Base-by-base conservation (phyloP, 1,284 basidiomycete species). In the Sanghuangporus baumii region DNA sequence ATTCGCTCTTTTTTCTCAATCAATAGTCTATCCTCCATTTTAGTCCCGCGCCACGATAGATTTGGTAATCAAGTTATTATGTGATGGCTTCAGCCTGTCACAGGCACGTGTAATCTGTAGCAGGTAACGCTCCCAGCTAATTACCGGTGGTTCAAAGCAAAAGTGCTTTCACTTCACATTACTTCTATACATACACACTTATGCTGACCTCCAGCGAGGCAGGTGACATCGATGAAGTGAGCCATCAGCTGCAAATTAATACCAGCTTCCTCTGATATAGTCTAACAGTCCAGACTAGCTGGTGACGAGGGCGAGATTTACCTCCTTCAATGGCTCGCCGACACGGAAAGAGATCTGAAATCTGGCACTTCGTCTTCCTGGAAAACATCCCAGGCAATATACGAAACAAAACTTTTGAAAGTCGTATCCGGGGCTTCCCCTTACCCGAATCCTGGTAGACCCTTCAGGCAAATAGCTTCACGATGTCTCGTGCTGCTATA, bases 401-500 rank as follows among this genome's bases (percentile, higher is more conserved):
- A 92, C 14, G 90, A 93, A 70, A 75, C 78, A 5, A 79, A 78
- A 0, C 73, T 94, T 18, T 73, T 91, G 66, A 88, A 87, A 69
- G 76, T 90, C 41, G 76, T 91, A 8, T 78, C 82, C 31, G 81
- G 83, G 1, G 74, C 80, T 3, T 79, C 84, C 31, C 79, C 81
- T 3, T 90, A 88, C 66, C 92, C 93, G 12, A 73, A 80, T 41
- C 94, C 95, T 0, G 95, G 96, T 20, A 86, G 94, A 23, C 93
- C 93, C 2, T 78, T 94, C 57, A 83, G 96, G 43, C 89, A 91
- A 65, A 78, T 94, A 2, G 82, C 91, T 55, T 86, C 91, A 6
- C 81, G 91, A 77, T 94, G 92, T 69, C 75, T 98, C 51, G 76
- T 93, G 59, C 73, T 80, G 20, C 70, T 97, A n/a, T 96, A 96